Base-by-base conservation (phyloP, 148 eudicot species). In the Heliosperma pusillum region DNA sequence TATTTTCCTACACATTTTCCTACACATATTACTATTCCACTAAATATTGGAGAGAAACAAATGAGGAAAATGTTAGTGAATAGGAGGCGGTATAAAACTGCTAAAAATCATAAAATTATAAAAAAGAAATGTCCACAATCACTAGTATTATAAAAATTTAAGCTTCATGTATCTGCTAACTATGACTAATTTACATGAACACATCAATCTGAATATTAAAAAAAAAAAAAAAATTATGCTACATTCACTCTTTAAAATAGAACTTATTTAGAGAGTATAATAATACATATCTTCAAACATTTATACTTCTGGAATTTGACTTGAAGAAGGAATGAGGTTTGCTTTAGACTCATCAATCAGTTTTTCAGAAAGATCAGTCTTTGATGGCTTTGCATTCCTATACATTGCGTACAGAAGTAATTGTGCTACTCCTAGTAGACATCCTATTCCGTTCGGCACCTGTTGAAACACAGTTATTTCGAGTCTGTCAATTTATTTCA, bases 381-480 rank as follows among this genome's bases (percentile, higher is more conserved):
- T 71, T 3, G 25, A 24, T 2, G 82, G 76, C 72, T 70, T 84
- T 25, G 89, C 66, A 16, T 86, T 81, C 69, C 76, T 79, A 26
- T 80, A 86, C 0, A 79, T 63, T 5, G 72, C 77, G 69, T 84
- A 82, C 10, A 86, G 59, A 0, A 77, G 21, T 55, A 86, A 63
- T 57, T 86, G 89, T 27, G 74, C 71, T 1, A 22, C 77, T 69
- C 89, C 89, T 0, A 86, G 82, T 12, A 84, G 0, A 33, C 78
- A 82, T 16, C 87, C 89, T 29, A 66, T 77, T 33, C 85, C 89
- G 70, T 86, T 86, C 44, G 89, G 83, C 22, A 86, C 81, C 89
- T 84, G 68, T 69, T 47, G 3, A 26, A 26, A 27, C 3, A 21
- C 44, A 29, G 21, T 13, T 1, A 13, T 30, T 5, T 65, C 30